These are phyloP conservation scores for Lomentospora prolificans DNA, from an alignment of 2,329 filamentous ascomycete species.

Conservation along the genomic window DNA sequence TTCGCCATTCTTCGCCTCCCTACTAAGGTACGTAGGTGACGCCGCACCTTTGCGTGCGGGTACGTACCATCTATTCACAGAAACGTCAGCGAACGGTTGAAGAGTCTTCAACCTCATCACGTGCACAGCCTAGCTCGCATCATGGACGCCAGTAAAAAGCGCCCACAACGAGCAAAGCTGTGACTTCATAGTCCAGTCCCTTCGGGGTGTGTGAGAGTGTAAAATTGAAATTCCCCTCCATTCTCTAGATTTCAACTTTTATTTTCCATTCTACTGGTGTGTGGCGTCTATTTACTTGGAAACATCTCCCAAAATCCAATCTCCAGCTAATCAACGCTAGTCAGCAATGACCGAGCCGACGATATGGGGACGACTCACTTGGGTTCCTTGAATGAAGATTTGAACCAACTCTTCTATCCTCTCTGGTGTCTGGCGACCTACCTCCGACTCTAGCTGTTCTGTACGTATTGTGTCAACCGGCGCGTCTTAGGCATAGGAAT, in stretches of 20 bases:
- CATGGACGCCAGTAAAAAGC: too few species aligned
- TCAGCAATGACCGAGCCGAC: background rate
- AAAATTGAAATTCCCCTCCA: too few species aligned
- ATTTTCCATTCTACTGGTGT: too few species aligned
- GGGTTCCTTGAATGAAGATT: constrained; percentile 82
- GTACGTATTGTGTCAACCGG: background rate
- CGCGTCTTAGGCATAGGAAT: too few species aligned
- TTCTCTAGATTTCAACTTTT: too few species aligned
- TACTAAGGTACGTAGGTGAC: constrained; percentile 3
- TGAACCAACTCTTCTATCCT: constrained; percentile 73
- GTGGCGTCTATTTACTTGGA: constrained; percentile 17
- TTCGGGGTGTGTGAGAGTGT: too few species aligned
- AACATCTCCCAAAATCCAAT: constrained; percentile 48
- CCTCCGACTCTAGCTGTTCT: constrained; percentile 66
- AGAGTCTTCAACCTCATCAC: background rate
- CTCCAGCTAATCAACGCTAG: constrained; percentile 31
- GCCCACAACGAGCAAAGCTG: too few species aligned
- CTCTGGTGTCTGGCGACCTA: constrained; percentile 59
- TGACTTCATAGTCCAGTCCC: too few species aligned
- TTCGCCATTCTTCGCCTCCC: constrained; percentile 11
- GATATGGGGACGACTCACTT: constrained; percentile 41
- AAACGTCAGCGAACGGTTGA: background rate
- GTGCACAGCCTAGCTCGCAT: too few species aligned
- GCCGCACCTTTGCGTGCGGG: background rate
- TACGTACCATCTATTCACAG: constrained; percentile 3